Evolutionary conservation across 2,329 filamentous ascomycete species (phyloP), one percentile per base, ranked within the genome.

Genomic region (Penicillium sp.): DNA sequence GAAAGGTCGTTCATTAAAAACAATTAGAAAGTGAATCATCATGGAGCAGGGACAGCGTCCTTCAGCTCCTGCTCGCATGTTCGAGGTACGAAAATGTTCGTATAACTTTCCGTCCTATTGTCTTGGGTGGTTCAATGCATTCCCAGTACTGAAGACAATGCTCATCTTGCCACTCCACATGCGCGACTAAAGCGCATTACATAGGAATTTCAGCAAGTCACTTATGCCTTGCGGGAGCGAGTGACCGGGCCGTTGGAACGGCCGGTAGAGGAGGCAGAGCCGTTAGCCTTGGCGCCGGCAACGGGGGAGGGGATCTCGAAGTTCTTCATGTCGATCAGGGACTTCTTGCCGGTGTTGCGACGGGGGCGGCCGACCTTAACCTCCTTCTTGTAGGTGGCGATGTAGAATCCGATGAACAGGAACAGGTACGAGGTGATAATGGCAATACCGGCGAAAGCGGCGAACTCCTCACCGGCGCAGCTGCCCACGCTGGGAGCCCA

Each of bases 351-450:
- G 68, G 88, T 92, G 70, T 79, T 79, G 66, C 76, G 73, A 61
- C 74, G 76, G 57, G 74, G 77, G 33, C 78, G 74, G 54, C 75
- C 74, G 39, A 71, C 65, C 66, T 78, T 75, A 61, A 66, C 66
- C 37, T 83, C 86, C 83, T 92, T 93, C 73, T 85, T 86, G 76
- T 99, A 99, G 60, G 93, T 99, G 65, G 92, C 92, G 68, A 96
- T 84, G 85, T 98, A 99, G 88, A 99, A 99, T 51, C 90, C 93
- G 80, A 99, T 96, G 87, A 99, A 99, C 66, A 99, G 90, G 63
- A 98, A 84, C 58, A 99, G 87, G 86, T 98, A 99, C 31, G 91
- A 96, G 79, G 87, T 93, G 73, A 99, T 83, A 70, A 96, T 96
- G 65, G 84, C 90, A 68, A 97, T 96, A 68, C 93, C 93, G 58